A percentile compares a stretch with the other conserved stretches of the same genome.
These are phyloP conservation scores for Phialemonium atrogriseum DNA, from an alignment of 2,329 filamentous ascomycete genomes.

Conservation along the genomic window DNA sequence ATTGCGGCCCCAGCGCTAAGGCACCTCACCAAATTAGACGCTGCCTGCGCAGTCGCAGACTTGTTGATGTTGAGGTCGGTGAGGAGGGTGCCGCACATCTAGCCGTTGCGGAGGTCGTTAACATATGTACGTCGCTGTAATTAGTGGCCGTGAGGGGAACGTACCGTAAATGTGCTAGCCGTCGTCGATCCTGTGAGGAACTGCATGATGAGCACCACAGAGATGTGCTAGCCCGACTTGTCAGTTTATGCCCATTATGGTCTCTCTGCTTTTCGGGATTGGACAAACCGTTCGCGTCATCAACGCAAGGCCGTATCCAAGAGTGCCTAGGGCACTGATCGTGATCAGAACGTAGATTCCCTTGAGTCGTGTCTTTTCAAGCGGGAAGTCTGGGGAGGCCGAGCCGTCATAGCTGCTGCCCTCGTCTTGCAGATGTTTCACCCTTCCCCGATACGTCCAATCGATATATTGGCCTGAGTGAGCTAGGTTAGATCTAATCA, in stretches of 20 bases:
- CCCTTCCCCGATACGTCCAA: constrained; percentile 1
- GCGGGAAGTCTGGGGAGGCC: constrained; percentile 1
- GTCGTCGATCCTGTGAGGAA: constrained; percentile 1
- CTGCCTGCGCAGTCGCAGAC: constrained; percentile 17
- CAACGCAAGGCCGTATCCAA: constrained; percentile 1
- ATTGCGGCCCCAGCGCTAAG: constrained; percentile 14
- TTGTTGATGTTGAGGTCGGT: constrained; percentile 16
- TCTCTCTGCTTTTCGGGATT: background rate
- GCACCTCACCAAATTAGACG: constrained; percentile 17
- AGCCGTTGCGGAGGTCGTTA: too few species aligned
- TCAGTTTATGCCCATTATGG: background rate
- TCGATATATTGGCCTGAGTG: constrained; percentile 1
- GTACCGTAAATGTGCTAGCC: background rate
- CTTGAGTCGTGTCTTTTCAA: background rate
- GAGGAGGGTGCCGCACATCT: constrained; percentile 13
- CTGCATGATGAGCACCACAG: constrained; percentile 3
- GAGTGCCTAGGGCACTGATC: background rate
- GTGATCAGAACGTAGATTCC: background rate
- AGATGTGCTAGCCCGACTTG: background rate
- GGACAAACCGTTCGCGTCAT: constrained; percentile 1
- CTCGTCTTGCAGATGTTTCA: too few species aligned
- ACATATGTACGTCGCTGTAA: too few species aligned
- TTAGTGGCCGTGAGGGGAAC: too few species aligned
- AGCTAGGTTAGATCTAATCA: too few species aligned
- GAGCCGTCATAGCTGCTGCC: too few species aligned